Conservation (phyloP, 495 filamentous ascomycete genomes). For the Hypoxylon cercidicola region DNA sequence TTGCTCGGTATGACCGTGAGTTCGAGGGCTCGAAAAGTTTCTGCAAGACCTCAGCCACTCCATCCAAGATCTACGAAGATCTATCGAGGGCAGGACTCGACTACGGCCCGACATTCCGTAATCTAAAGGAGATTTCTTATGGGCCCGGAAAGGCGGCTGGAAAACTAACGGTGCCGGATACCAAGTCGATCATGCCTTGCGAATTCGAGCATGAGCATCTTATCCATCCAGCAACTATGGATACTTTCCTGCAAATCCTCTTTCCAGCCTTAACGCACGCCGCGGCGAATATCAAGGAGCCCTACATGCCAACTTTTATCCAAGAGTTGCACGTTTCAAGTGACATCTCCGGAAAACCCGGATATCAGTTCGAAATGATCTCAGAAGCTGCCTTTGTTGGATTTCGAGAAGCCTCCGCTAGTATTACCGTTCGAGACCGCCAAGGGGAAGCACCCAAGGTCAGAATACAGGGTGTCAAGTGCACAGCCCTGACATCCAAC, state of each 20-base stretch:
- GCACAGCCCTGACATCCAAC: background rate
- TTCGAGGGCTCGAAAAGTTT: too few relatives aligned
- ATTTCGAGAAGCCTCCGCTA: slow-evolving; percentile 3
- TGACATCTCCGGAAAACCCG: slow-evolving; percentile 2
- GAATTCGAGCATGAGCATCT: slow-evolving; percentile 53
- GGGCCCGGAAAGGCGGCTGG: slow-evolving; percentile 18
- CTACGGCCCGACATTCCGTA: slow-evolving; percentile 14
- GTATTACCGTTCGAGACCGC: background rate
- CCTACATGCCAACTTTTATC: slow-evolving; percentile 38
- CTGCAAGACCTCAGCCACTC: slow-evolving; percentile 5
- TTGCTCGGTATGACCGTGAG: too few relatives aligned
- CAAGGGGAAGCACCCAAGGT: background rate
- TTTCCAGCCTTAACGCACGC: slow-evolving; percentile 31
- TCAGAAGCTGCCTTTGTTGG: background rate
- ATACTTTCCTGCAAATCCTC: slow-evolving; percentile 52
- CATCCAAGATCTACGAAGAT: slow-evolving; percentile 15
- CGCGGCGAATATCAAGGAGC: slow-evolving; percentile 21
- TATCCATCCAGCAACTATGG: slow-evolving; percentile 61
- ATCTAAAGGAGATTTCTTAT: slow-evolving; percentile 12
- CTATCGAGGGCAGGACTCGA: slow-evolving; percentile 12
- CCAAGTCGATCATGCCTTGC: slow-evolving; percentile 53
- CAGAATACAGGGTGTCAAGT: background rate
- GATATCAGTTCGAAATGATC: background rate
- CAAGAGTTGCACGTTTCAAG: slow-evolving; percentile 11
- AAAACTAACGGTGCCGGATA: slow-evolving; percentile 51